These are phyloP conservation scores for Tephrocybe sp. DNA, from an alignment of 768 basidiomycete species.

Conservation along the genomic window DNA sequence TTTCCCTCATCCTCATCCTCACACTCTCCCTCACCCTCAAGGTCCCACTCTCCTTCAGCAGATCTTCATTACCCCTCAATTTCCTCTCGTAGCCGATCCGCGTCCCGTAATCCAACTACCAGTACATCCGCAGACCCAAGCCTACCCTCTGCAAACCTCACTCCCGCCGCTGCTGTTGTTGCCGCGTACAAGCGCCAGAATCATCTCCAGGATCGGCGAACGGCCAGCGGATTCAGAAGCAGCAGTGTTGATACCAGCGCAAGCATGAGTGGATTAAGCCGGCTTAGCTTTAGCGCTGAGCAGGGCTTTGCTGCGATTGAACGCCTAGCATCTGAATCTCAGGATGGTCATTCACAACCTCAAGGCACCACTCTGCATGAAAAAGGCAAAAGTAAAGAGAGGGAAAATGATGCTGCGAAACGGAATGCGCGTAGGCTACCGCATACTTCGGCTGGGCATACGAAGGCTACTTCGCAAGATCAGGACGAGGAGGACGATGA, in stretches of 20 bases:
- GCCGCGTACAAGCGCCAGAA: conserved; percentile 48
- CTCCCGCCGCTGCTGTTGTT: conserved; percentile 44
- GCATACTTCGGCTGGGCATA: conserved; percentile 2
- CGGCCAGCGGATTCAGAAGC: neutral
- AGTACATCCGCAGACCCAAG: neutral
- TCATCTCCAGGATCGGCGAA: conserved; percentile 11
- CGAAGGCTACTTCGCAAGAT: too few relatives aligned
- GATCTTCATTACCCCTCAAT: neutral
- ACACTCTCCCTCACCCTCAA: neutral
- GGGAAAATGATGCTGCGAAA: neutral
- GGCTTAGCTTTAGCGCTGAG: conserved; percentile 1
- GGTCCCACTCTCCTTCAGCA: neutral
- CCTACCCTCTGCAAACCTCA: conserved; percentile 24
- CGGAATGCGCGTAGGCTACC: conserved; percentile 19
- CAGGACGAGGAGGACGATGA: neutral
- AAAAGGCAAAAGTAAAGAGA: too few relatives aligned
- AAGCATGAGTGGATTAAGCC: neutral
- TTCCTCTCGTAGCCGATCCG: neutral
- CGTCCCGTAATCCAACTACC: neutral
- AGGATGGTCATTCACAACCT: neutral
- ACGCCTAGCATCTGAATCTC: neutral
- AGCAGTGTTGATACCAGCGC: conserved; percentile 1
- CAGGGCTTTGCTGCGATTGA: conserved; percentile 12
- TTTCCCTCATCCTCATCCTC: neutral
- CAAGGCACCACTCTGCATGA: too few relatives aligned